A percentile compares a stretch with the other conserved stretches of the same genome.
Conservation (phyloP, 495 filamentous ascomycete genomes). For the Aspergillus steynii region DNA sequence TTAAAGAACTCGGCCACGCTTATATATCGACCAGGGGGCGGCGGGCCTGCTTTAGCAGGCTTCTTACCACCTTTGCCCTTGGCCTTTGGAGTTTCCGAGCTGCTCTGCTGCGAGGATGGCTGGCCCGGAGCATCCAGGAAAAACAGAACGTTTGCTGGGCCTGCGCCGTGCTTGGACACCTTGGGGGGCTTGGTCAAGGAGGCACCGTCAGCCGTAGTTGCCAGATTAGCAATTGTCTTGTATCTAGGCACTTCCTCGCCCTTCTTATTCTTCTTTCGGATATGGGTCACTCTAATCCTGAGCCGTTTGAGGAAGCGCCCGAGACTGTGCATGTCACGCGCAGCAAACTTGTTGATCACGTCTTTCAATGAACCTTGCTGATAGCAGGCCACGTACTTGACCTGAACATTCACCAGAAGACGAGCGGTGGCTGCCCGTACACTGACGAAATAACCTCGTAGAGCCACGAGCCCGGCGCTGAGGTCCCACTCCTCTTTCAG, state of each 20-base stretch:
- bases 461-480: slow-evolving; percentile 44
- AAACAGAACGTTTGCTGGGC: slow-evolving; percentile 49
- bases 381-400: slow-evolving; percentile 47
- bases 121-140: slow-evolving; percentile 31
- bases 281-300: slow-evolving; percentile 40
- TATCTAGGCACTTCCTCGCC: slow-evolving; percentile 34
- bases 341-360: slow-evolving; percentile 25
- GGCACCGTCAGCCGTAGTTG: slow-evolving; percentile 38
- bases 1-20: slow-evolving; percentile 54
- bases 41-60: slow-evolving; percentile 32
- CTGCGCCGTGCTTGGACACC: slow-evolving; percentile 36
- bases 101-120: slow-evolving; percentile 14
- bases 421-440: slow-evolving; percentile 65
- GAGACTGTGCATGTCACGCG: slow-evolving; percentile 25
- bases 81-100: slow-evolving; percentile 16
- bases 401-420: slow-evolving; percentile 60
- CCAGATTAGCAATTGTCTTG: slow-evolving; percentile 51
- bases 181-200: slow-evolving; percentile 30
- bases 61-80: slow-evolving; percentile 35
- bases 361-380: slow-evolving; percentile 30
- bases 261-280: slow-evolving; percentile 36
- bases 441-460: slow-evolving; percentile 69
- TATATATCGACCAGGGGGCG: slow-evolving; percentile 42
- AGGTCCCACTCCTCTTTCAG: slow-evolving; percentile 34
- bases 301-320: slow-evolving; percentile 48